Evolutionary conservation across 140 eudicot genomes (phyloP).

Genomic region (Ambrosia hybrid): DNA sequence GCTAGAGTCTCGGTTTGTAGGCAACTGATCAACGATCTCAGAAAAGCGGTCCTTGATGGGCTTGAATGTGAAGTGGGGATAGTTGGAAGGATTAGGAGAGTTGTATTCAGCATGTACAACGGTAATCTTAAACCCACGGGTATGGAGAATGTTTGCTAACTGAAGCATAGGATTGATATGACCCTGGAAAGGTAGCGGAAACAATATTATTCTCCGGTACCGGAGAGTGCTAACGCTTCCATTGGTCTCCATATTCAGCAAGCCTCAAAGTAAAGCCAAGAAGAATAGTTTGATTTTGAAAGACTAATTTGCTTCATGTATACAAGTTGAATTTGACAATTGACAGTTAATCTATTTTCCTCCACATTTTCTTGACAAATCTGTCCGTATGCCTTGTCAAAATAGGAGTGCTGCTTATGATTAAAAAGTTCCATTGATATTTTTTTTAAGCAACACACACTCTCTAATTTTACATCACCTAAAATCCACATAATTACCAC

Average conservation of each 20-base stretch:
- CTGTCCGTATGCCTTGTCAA: too few relatives aligned
- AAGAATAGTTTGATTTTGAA: background rate
- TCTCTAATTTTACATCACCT: too few relatives aligned
- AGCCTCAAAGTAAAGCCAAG: background rate
- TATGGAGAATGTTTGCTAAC: conserved; percentile 29
- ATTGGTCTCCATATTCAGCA: conserved; percentile 11
- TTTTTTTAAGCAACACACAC: too few relatives aligned
- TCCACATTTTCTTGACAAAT: background rate
- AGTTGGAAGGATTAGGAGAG: conserved; percentile 39
- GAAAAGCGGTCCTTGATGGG: conserved; percentile 30
- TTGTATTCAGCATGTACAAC: conserved; percentile 39
- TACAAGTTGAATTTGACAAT: background rate
- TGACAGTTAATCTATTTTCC: background rate
- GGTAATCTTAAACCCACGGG: conserved; percentile 19
- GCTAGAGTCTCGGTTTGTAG: background rate
- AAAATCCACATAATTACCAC: too few relatives aligned
- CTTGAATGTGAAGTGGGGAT: conserved; percentile 39
- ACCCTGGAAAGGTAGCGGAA: conserved; percentile 31
- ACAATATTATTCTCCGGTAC: conserved; percentile 16
- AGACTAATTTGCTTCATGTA: background rate
- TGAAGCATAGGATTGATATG: conserved; percentile 32
- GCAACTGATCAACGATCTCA: conserved; percentile 1
- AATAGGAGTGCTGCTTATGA: too few relatives aligned
- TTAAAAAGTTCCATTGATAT: too few relatives aligned
- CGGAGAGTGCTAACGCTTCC: conserved; percentile 3